A percentile compares a stretch with the other conserved stretches of the same genome.
Evolutionary conservation across 2,329 filamentous ascomycete species (phyloP).

Genomic region (Penicillium sp.): DNA sequence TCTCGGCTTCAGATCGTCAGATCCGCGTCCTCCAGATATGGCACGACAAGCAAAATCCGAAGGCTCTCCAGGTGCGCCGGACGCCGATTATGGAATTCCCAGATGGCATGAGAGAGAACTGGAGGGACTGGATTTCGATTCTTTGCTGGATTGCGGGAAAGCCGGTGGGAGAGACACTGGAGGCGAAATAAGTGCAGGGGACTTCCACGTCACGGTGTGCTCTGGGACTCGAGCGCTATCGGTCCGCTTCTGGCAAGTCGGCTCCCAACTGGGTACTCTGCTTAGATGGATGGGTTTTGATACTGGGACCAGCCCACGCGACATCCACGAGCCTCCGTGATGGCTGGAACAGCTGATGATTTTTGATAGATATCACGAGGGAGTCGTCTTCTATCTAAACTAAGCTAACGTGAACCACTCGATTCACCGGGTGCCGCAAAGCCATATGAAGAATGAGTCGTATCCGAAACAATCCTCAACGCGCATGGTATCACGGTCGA

Average conservation of each 20-base stretch:
- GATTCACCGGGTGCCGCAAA: conserved; percentile 12
- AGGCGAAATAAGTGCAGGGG: no score
- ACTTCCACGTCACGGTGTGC: no score
- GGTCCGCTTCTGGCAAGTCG: no score
- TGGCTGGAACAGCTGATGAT: conserved; percentile 27
- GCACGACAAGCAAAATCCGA: neutral
- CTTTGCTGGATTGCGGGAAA: neutral
- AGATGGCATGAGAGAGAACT: neutral
- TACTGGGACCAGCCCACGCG: conserved; percentile 8
- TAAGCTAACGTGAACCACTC: conserved; percentile 17
- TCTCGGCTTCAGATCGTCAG: neutral
- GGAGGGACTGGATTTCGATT: neutral
- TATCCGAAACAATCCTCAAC: conserved; percentile 19
- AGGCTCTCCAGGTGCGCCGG: neutral
- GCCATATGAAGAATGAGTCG: conserved; percentile 10
- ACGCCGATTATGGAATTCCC: neutral
- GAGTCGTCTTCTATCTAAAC: conserved; percentile 28
- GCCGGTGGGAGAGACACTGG: neutral
- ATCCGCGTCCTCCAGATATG: neutral
- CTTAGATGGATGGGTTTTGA: conserved; percentile 26
- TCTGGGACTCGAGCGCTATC: no score
- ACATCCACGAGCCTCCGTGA: conserved; percentile 15
- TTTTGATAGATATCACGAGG: conserved; percentile 29
- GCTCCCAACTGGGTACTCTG: conserved; percentile 32
- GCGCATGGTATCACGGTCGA: conserved; percentile 19